phyloP scores from a whole-genome alignment of 2,329 filamentous ascomycete species.

The Ophiostoma perfectum region DNA sequence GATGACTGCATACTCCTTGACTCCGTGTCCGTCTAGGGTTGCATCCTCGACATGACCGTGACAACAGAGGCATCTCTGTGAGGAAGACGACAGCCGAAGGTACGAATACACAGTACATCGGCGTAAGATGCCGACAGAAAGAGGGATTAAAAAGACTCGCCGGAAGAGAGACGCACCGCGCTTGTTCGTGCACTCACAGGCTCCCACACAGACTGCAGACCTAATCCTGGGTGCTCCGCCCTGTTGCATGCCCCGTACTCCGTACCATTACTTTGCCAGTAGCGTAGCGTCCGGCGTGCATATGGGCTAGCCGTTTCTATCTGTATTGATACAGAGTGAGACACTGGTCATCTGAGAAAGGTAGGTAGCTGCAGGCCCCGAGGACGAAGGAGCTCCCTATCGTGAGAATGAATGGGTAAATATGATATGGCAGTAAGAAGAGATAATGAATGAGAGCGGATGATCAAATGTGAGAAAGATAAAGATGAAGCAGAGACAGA shows the following conservation, averaged over 20 bases:
- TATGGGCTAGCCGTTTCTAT: neutral
- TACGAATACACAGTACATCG: neutral
- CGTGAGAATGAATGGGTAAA: no score
- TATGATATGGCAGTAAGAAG: no score
- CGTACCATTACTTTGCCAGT: neutral
- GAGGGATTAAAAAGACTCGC: neutral
- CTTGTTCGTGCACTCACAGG: slow-evolving; percentile 11
- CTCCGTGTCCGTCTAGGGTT: neutral
- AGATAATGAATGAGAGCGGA: neutral
- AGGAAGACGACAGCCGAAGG: neutral
- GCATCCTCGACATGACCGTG: neutral
- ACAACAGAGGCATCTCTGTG: no score
- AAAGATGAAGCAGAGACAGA: neutral
- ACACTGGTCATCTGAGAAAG: neutral
- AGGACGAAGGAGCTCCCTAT: no score
- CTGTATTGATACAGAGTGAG: neutral
- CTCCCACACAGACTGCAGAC: no score
- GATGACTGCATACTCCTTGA: neutral
- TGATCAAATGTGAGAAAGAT: neutral
- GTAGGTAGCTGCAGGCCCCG: no score
- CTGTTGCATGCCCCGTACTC: neutral
- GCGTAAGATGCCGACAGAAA: neutral
- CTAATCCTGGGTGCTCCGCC: neutral
- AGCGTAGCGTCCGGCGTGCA: slow-evolving; percentile 9
- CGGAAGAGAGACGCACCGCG: neutral